Conservation (phyloP, 2,329 filamentous ascomycete genomes). For the Fusarium mangiferae region DNA sequence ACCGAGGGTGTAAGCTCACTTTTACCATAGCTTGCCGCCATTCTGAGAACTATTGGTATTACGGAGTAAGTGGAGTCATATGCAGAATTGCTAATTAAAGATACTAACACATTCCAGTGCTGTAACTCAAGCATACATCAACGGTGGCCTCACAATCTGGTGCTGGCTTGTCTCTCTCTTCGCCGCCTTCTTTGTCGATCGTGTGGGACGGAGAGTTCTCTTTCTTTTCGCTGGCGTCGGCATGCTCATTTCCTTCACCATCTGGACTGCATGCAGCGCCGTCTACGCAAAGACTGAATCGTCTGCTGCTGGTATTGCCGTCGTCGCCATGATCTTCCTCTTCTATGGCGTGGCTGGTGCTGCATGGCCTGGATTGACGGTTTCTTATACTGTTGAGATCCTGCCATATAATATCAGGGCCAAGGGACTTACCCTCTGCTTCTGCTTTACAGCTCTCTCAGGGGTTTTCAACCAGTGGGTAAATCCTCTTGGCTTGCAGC, state of each 20-base stretch:
- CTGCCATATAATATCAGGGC: slow-evolving; percentile 40
- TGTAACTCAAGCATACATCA: slow-evolving; percentile 39
- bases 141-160: slow-evolving; percentile 41
- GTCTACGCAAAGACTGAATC: slow-evolving; percentile 41
- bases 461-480: slow-evolving; percentile 42
- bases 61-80: slow-evolving; percentile 19
- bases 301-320: slow-evolving; percentile 24
- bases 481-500: slow-evolving; percentile 37
- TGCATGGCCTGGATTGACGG: slow-evolving; percentile 40
- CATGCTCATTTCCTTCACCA: slow-evolving; percentile 39
- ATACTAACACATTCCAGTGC: slow-evolving; percentile 13
- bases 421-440: slow-evolving; percentile 40
- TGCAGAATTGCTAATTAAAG: rapidly evolving
- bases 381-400: slow-evolving; percentile 40
- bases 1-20: background rate
- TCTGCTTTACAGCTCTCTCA: slow-evolving; percentile 39
- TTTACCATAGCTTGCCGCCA: slow-evolving; percentile 25
- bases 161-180: slow-evolving; percentile 38
- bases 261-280: slow-evolving; percentile 40
- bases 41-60: slow-evolving; percentile 38
- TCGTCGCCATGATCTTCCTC: slow-evolving; percentile 42
- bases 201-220: slow-evolving; percentile 34
- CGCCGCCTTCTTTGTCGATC: slow-evolving; percentile 41
- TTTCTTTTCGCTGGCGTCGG: slow-evolving; percentile 39
- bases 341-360: slow-evolving; percentile 40